Percentiles rank a stretch among this genome's conserved stretches.
Evolutionary conservation across 306 rosid genomes (phyloP).

Genomic region (Cicer judaicum): DNA sequence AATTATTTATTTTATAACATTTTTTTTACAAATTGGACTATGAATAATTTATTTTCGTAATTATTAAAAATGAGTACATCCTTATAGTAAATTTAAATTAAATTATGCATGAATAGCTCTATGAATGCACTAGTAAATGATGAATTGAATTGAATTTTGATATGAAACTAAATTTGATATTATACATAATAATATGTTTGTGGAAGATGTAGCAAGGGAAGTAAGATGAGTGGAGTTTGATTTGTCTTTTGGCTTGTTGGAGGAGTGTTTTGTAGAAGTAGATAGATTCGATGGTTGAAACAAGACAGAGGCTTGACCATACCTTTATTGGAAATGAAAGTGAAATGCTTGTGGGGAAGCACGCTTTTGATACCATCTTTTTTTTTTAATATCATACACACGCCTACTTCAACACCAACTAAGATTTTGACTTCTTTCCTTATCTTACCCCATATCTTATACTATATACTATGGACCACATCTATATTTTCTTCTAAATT

Average conservation of each 20-base stretch:
- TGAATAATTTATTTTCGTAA: too few relatives aligned
- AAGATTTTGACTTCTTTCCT: slow-evolving; percentile 43
- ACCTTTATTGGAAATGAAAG: slow-evolving; percentile 94
- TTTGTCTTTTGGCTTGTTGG: slow-evolving; percentile 28
- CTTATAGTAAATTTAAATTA: too few relatives aligned
- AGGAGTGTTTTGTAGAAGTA: slow-evolving; percentile 27
- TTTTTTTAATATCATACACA: slow-evolving; percentile 26
- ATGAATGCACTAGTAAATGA: too few relatives aligned
- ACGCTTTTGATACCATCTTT: slow-evolving; percentile 71
- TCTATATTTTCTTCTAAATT: too few relatives aligned
- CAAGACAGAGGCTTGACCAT: slow-evolving; percentile 62
- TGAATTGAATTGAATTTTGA: too few relatives aligned
- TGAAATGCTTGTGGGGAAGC: slow-evolving; percentile 60
- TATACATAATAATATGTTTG: too few relatives aligned
- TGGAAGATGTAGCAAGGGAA: not conserved
- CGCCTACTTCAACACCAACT: slow-evolving; percentile 35
- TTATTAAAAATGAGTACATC: too few relatives aligned
- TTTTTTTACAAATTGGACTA: too few relatives aligned
- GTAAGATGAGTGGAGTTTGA: not conserved
- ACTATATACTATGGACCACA: not conserved
- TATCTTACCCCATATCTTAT: slow-evolving; percentile 9
- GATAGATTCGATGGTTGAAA: slow-evolving; percentile 69
- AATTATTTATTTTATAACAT: too few relatives aligned
- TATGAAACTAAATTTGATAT: too few relatives aligned
- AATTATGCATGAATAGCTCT: not conserved